These are phyloP conservation scores for Furculomyces boomerangus DNA, from an alignment of 371 early-diverging fungal genomes.

Conservation along the genomic window DNA sequence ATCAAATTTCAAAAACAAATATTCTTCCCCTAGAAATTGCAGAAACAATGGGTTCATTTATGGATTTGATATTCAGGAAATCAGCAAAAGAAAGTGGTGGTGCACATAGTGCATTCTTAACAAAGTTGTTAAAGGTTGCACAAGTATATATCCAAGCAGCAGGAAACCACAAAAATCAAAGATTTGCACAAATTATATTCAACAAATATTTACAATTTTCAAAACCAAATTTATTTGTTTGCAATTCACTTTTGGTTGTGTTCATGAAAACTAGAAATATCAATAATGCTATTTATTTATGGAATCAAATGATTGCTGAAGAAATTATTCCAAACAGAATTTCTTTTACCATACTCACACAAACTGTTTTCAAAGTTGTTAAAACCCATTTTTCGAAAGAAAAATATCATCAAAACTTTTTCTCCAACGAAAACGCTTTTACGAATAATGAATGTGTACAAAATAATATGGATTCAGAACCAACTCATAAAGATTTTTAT, in stretches of 20 bases:
- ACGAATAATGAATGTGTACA: background rate
- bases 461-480: background rate
- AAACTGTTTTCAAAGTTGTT: background rate
- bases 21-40: background rate
- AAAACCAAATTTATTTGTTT: background rate
- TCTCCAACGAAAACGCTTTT: background rate
- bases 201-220: background rate
- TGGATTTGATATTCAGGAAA: background rate
- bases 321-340: background rate
- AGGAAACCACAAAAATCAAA: background rate
- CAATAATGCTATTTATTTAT: background rate
- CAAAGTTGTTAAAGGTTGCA: background rate
- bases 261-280: background rate
- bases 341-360: slow-evolving; percentile 1
- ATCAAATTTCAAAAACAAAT: background rate
- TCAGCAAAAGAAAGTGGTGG: background rate
- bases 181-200: background rate
- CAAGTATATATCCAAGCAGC: background rate
- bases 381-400: background rate
- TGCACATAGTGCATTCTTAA: background rate
- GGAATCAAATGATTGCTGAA: slow-evolving; percentile 2
- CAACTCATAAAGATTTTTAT: background rate
- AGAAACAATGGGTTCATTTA: background rate
- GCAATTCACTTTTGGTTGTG: background rate
- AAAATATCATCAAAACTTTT: background rate